phyloP scores from a whole-genome alignment of 768 basidiomycete species.

The Amanita pseudoporphyria region DNA sequence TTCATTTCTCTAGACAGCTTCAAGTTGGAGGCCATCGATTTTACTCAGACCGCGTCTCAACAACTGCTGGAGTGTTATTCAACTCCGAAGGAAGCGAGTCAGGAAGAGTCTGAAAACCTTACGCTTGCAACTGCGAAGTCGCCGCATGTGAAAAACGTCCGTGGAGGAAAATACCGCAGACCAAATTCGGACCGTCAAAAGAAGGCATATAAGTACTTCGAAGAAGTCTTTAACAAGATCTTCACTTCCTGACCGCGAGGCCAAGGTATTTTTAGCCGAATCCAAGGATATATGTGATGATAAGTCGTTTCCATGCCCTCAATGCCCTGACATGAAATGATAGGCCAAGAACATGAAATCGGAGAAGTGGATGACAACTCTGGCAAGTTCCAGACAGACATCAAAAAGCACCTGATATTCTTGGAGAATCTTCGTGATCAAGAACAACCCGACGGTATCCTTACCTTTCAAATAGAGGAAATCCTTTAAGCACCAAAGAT shows the following conservation, averaged over 20 bases:
- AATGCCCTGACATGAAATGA: background rate
- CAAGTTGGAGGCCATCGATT: background rate
- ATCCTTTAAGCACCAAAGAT: slow-evolving; percentile 14
- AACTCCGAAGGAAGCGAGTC: background rate
- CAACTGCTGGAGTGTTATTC: background rate
- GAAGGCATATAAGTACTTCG: background rate
- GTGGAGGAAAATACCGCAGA: background rate
- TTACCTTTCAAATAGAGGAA: slow-evolving; percentile 15
- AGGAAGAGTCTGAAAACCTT: background rate
- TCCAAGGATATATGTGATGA: background rate
- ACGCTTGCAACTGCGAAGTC: background rate
- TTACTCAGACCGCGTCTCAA: background rate
- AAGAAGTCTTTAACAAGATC: background rate
- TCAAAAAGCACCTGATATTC: background rate
- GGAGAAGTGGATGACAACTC: background rate
- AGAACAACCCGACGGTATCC: background rate
- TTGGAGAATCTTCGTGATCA: background rate
- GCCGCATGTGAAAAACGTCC: background rate
- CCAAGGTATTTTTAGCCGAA: background rate
- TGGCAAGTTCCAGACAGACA: background rate
- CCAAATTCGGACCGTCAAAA: background rate
- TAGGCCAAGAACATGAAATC: background rate
- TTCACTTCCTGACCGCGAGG: background rate
- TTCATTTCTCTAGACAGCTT: background rate
- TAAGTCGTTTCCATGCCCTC: background rate